Conservation (phyloP, 2,329 filamentous ascomycete genomes). For the Podosphaera fusca region DNA sequence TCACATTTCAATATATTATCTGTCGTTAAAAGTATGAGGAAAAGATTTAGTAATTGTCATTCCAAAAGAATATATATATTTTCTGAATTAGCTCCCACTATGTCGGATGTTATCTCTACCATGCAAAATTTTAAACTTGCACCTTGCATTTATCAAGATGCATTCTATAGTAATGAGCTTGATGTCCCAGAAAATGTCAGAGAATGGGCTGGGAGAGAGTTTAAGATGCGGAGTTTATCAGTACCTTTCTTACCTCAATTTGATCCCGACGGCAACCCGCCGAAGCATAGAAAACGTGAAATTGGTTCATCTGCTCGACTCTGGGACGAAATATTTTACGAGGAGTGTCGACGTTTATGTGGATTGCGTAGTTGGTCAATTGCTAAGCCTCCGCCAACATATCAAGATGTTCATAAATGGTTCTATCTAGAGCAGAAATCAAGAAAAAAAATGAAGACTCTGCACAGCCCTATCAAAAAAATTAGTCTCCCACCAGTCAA, state of each 20-base stretch:
- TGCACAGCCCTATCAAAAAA: background rate
- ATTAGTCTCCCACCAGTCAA: conserved; percentile 6
- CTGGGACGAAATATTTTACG: conserved; percentile 27
- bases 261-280: conserved; percentile 34
- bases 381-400: conserved; percentile 43
- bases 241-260: conserved; percentile 65
- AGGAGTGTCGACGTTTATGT: conserved; percentile 31
- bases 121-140: conserved; percentile 35
- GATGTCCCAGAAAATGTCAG: conserved; percentile 58
- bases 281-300: conserved; percentile 28
- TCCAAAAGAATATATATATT: conserved; percentile 16
- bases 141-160: conserved; percentile 57
- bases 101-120: conserved; percentile 27
- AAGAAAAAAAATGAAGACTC: conserved; percentile 7
- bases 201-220: conserved; percentile 77
- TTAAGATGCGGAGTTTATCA: conserved; percentile 51
- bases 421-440: conserved; percentile 20
- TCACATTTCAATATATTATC: background rate
- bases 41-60: conserved; percentile 1
- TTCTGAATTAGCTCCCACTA: conserved; percentile 19
- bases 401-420: conserved; percentile 48
- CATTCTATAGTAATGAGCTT: conserved; percentile 61
- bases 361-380: conserved; percentile 57
- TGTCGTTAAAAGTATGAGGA: conserved; percentile 5
- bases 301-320: conserved; percentile 25